Conservation (phyloP, 2,329 filamentous ascomycete species). For the Calonectria hongkongensis region DNA sequence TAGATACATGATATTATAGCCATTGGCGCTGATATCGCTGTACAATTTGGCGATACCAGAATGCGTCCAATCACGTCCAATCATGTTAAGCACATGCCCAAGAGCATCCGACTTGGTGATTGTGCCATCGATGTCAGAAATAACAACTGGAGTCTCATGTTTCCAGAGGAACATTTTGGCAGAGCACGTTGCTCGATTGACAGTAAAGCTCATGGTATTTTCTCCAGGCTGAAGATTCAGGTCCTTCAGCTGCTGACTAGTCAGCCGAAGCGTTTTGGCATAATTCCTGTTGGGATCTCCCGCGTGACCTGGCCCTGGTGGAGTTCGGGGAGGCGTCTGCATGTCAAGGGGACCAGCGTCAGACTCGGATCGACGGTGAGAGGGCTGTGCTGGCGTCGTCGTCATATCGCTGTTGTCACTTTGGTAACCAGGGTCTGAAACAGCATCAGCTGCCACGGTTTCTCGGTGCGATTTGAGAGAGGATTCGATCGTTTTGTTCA, state of each 20-base stretch:
- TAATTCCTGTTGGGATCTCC: constrained; percentile 90
- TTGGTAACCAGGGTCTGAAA: constrained; percentile 95
- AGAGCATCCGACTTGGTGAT: constrained; percentile 98
- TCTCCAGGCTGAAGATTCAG: constrained; percentile 88
- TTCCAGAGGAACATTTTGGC: constrained; percentile 97
- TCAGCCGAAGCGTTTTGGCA: constrained; percentile 95
- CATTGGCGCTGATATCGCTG: constrained; percentile 94
- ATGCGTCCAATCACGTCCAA: constrained; percentile 98
- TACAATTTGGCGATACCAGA: constrained; percentile 97
- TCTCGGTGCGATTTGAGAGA: constrained; percentile 66
- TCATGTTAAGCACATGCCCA: constrained; percentile 96
- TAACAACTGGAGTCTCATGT: constrained; percentile 93
- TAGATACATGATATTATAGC: constrained; percentile 99
- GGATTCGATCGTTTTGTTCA: constrained; percentile 76
- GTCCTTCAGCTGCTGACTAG: constrained; percentile 94
- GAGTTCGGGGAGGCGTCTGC: constrained; percentile 81
- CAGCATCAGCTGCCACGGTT: constrained; percentile 82
- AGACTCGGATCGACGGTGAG: constrained; percentile 80
- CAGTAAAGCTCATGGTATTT: constrained; percentile 96
- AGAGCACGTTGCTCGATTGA: constrained; percentile 93
- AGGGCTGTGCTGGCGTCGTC: constrained; percentile 65
- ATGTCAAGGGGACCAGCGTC: constrained; percentile 73
- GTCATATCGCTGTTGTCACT: constrained; percentile 86
- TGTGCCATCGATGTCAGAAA: constrained; percentile 98
- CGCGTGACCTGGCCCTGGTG: constrained; percentile 77